These are phyloP conservation scores for Cyberlindnera mycetangii DNA, from an alignment of 805 yeast genomes.

Conservation along the genomic window DNA sequence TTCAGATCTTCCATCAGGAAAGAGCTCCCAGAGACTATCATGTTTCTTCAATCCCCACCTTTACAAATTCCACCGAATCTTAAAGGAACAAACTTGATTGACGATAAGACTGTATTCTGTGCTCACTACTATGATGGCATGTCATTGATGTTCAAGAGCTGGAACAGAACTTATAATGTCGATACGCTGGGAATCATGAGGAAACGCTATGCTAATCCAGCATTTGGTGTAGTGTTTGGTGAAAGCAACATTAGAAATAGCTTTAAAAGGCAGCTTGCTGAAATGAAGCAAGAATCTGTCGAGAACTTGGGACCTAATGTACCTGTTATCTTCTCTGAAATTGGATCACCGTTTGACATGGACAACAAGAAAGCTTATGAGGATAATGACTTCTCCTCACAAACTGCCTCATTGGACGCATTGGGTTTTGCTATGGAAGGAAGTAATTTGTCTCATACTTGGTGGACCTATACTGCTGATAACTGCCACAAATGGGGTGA, in stretches of 20 bases:
- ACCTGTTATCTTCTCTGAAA: slow-evolving; percentile 84
- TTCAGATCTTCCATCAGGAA: slow-evolving; percentile 49
- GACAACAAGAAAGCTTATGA: slow-evolving; percentile 70
- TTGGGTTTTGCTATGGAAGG: slow-evolving; percentile 76
- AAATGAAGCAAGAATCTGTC: slow-evolving; percentile 61
- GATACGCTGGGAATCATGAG: slow-evolving; percentile 88
- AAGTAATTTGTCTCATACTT: slow-evolving; percentile 64
- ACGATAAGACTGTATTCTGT: slow-evolving; percentile 64
- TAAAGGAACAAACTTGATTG: slow-evolving; percentile 47
- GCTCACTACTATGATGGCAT: slow-evolving; percentile 96
- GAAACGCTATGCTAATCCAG: slow-evolving; percentile 69
- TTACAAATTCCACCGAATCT: slow-evolving; percentile 71
- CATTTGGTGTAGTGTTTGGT: slow-evolving; percentile 76
- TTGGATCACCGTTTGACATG: slow-evolving; percentile 98
- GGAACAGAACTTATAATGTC: slow-evolving; percentile 82
- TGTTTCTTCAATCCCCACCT: slow-evolving; percentile 80
- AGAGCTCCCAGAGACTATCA: slow-evolving; percentile 43
- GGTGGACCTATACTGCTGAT: slow-evolving; percentile 78
- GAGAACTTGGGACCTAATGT: slow-evolving; percentile 56
- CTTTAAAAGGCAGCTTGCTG: slow-evolving; percentile 62
- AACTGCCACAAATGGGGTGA: slow-evolving; percentile 89
- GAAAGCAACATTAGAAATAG: slow-evolving; percentile 74
- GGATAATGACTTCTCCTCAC: slow-evolving; percentile 66
- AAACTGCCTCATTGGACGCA: slow-evolving; percentile 83
- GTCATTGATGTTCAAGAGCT: slow-evolving; percentile 85